A percentile compares a stretch with the other conserved stretches of the same genome.
Evolutionary conservation across 208 protist species (phyloP).

Genomic region (Leishmania amazonensis): DNA sequence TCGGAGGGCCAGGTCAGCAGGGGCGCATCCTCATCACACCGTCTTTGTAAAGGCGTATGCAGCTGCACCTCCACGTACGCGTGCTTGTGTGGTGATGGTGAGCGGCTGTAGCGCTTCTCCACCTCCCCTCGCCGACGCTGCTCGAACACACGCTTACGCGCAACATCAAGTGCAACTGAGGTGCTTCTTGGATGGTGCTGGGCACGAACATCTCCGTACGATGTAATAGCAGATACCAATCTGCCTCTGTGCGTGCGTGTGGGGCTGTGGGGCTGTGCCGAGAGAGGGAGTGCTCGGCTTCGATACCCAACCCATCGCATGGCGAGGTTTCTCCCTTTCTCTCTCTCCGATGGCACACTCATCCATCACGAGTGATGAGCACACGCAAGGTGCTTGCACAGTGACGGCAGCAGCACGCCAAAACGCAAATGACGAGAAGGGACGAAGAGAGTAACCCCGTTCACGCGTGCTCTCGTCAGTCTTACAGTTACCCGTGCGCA

Average conservation of each 20-base stretch:
- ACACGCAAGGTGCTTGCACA: background rate
- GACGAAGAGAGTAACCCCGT: background rate
- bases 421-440: background rate
- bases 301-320: background rate
- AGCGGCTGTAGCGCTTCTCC: background rate
- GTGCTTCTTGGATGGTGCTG: background rate
- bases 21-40: background rate
- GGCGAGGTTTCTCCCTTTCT: too few relatives aligned
- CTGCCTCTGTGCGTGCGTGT: background rate
- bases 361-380: background rate
- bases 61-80: background rate
- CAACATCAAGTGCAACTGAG: background rate
- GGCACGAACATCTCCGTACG: background rate
- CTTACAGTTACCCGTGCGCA: background rate
- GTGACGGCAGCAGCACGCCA: background rate
- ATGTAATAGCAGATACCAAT: background rate
- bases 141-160: background rate
- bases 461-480: background rate
- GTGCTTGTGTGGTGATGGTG: background rate
- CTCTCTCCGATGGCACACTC: too few relatives aligned
- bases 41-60: background rate
- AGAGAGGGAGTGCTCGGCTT: background rate
- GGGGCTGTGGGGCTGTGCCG: background rate
- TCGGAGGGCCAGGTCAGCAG: background rate
- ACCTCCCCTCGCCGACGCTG: background rate